Evolutionary conservation across 2,329 filamentous ascomycete species (phyloP).

Genomic region (Leptographium lundbergii): DNA sequence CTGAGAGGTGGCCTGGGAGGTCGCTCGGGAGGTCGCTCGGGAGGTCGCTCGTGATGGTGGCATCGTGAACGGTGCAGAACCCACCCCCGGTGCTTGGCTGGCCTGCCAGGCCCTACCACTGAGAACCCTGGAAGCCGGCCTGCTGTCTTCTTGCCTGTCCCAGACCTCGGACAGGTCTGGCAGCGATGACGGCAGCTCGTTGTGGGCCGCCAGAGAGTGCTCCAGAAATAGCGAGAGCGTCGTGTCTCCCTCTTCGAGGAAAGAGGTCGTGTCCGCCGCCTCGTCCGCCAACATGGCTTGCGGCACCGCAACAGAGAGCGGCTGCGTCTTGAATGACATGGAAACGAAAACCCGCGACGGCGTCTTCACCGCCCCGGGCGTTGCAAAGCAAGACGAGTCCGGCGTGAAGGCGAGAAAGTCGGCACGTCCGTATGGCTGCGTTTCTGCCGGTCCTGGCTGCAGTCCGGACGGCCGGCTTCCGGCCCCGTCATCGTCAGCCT

Average conservation of each 20-base stretch:
- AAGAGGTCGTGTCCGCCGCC: constrained; percentile 7
- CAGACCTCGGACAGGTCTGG: constrained; percentile 20
- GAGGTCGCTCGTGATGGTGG: no score
- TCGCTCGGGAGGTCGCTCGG: no score
- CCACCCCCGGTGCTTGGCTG: no score
- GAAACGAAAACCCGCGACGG: not conserved
- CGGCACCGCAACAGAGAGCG: constrained; percentile 22
- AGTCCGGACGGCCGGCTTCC: not conserved
- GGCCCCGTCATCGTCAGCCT: not conserved
- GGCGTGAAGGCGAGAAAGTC: not conserved
- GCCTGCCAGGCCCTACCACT: not conserved
- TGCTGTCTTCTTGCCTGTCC: not conserved
- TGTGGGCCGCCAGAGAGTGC: constrained; percentile 61
- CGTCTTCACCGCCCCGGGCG: not conserved
- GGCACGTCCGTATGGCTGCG: not conserved
- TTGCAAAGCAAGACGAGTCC: not conserved
- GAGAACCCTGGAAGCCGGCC: no score
- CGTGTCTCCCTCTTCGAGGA: no score
- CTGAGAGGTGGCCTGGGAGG: no score
- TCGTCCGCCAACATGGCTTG: constrained; percentile 19
- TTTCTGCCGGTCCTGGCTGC: not conserved
- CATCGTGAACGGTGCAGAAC: no score
- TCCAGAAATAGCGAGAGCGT: constrained; percentile 57
- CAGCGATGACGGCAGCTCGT: constrained; percentile 52
- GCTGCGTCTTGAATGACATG: constrained; percentile 34